phyloP scores from a whole-genome alignment of 2,329 filamentous ascomycete species.

The Coleophoma crateriformis region DNA sequence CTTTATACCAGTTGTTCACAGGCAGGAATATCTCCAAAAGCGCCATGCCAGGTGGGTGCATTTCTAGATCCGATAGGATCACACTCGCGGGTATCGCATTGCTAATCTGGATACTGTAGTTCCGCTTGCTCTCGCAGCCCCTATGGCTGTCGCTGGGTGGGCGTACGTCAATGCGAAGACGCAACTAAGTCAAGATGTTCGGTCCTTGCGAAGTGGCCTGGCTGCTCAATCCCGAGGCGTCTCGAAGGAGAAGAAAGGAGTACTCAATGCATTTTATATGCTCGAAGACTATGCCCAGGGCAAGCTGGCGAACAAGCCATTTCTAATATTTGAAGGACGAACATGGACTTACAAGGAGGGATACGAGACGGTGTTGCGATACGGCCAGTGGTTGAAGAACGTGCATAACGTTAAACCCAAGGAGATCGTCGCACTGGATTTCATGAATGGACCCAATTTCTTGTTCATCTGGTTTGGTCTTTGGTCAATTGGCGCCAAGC shows the following conservation, averaged over 20 bases:
- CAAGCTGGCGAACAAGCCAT: slow-evolving; percentile 45
- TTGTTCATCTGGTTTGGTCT: slow-evolving; percentile 71
- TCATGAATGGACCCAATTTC: slow-evolving; percentile 76
- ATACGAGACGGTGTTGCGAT: slow-evolving; percentile 65
- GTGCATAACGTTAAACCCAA: slow-evolving; percentile 57
- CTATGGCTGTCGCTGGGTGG: slow-evolving; percentile 60
- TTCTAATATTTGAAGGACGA: slow-evolving; percentile 64
- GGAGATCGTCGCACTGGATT: slow-evolving; percentile 76
- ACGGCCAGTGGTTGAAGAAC: slow-evolving; percentile 69
- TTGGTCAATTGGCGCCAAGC: slow-evolving; percentile 77
- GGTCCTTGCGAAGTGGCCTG: slow-evolving; percentile 49
- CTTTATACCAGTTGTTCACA: no score
- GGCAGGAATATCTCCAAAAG: background rate
- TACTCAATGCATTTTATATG: slow-evolving; percentile 67
- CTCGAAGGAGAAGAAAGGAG: slow-evolving; percentile 49
- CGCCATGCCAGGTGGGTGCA: slow-evolving; percentile 1
- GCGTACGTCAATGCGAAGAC: slow-evolving; percentile 75
- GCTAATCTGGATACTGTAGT: slow-evolving; percentile 29
- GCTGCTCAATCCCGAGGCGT: slow-evolving; percentile 37
- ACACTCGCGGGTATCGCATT: background rate
- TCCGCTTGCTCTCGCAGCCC: slow-evolving; percentile 47
- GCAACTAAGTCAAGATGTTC: slow-evolving; percentile 59
- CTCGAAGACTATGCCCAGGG: slow-evolving; percentile 62
- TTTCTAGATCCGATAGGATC: background rate
- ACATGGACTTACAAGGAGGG: slow-evolving; percentile 70